Evolutionary conservation across 139 green algal species (phyloP).

Genomic region (Ostreobium quekettii): DNA sequence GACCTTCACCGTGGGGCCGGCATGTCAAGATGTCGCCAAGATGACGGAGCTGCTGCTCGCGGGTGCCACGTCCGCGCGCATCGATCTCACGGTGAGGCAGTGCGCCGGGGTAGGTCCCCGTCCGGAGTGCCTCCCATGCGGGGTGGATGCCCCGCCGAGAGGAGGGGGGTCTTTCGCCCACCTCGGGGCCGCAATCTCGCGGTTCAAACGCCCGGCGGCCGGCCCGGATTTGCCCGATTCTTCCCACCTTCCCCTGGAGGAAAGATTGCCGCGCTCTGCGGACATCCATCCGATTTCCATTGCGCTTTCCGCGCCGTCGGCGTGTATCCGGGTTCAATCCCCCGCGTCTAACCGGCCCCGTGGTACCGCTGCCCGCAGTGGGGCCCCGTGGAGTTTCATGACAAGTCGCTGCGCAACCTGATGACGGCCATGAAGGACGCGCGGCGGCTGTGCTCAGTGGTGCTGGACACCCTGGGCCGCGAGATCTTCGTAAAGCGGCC

Average conservation of each 20-base stretch:
- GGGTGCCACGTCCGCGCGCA: slow-evolving; percentile 44
- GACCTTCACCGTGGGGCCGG: slow-evolving; percentile 68
- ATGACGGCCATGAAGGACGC: slow-evolving; percentile 61
- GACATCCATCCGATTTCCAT: not conserved
- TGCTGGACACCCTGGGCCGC: slow-evolving; percentile 74
- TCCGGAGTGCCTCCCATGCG: too few species aligned
- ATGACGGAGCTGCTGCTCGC: slow-evolving; percentile 57
- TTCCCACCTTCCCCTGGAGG: not conserved
- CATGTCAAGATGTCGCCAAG: slow-evolving; percentile 68
- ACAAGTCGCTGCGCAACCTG: slow-evolving; percentile 58
- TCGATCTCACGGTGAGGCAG: slow-evolving; percentile 76
- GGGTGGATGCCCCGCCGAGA: not conserved
- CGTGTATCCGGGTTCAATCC: not conserved
- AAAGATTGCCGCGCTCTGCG: not conserved
- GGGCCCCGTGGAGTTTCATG: slow-evolving; percentile 65
- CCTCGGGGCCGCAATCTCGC: not conserved
- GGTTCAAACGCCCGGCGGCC: not conserved
- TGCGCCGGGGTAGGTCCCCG: too few species aligned
- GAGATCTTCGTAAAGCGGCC: slow-evolving; percentile 63
- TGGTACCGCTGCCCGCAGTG: slow-evolving; percentile 43
- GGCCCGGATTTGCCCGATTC: not conserved
- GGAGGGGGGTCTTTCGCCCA: not conserved
- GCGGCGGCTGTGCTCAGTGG: slow-evolving; percentile 62
- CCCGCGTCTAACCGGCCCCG: too few species aligned
- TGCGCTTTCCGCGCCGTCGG: not conserved